Evolutionary conservation across 225 moss, liverwort and hornwort genomes (phyloP), one percentile per base, ranked within the genome.

Genomic region (Thuidium tamariscinum): DNA sequence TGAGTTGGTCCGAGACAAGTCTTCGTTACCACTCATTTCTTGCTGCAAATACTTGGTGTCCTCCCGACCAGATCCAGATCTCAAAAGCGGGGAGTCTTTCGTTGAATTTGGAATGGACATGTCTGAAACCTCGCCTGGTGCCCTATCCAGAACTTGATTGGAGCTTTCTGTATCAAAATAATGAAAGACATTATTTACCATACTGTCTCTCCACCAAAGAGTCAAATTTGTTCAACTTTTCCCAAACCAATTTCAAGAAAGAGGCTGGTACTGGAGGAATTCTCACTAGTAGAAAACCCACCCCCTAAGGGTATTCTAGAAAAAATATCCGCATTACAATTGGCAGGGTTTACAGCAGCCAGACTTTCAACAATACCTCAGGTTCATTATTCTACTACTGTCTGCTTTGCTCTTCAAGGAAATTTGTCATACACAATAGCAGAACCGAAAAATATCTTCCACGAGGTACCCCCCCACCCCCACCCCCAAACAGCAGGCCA

Each of bases 151-250:
- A 74, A 71, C 74, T 82, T 84, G 91, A 30, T 77, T 90, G 82
- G 87, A 86, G 82, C 87, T 90, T 82, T 91, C 90, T 92, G 89
- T 61, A 92, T 67, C 36, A 79, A 84, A 87, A 82, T n/a, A 84
- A 55, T 74, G 18, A 25, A 72, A 82, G 25, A 44, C 5, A 46
- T 57, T 62, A 39, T 55, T 85, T 74, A 89, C 77, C 34, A 54
- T 42, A 69, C 30, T 77, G 55, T 73, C 64, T 62, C 44, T 41
- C 79, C 74, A 67, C 81, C 36, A 27, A 79, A 60, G 63, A 70
- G 36, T 57, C 39, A 32, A 80, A 86, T 67, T 42, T 37, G 52
- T 34, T 65, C 41, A 32, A 78, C 6, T 20, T 62, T 81, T 78
- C 11, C 69, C 57, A 46, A 63, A 79, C 29, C 60, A 59, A 60